These are phyloP conservation scores for Apophysomyces variabilis DNA, from an alignment of 371 early-diverging fungal genomes.

Conservation along the genomic window DNA sequence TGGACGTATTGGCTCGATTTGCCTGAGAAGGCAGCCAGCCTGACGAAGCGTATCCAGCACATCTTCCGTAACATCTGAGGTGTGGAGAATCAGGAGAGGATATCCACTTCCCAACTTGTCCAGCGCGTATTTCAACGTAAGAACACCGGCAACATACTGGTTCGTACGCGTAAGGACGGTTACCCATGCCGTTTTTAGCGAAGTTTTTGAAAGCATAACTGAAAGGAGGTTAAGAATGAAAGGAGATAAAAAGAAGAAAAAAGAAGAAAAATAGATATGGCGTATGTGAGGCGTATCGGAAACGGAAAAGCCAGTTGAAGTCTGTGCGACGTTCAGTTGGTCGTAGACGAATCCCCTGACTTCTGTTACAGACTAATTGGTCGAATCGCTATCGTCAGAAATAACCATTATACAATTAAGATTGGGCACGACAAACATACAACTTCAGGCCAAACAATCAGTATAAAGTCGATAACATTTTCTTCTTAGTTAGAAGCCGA, in stretches of 20 bases:
- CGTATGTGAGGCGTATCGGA: too few species aligned
- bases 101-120: constrained; percentile 56
- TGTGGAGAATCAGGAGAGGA: constrained; percentile 68
- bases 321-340: too few species aligned
- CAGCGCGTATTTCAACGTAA: constrained; percentile 54
- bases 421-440: too few species aligned
- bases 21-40: constrained; percentile 69
- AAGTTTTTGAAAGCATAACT: background rate
- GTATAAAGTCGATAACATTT: too few species aligned
- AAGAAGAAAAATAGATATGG: background rate
- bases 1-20: constrained; percentile 74
- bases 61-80: constrained; percentile 38
- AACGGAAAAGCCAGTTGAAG: too few species aligned
- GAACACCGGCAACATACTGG: constrained; percentile 22
- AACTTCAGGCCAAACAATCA: too few species aligned
- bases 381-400: too few species aligned
- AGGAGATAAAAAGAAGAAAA: background rate
- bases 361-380: too few species aligned
- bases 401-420: too few species aligned
- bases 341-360: too few species aligned
- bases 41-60: constrained; percentile 41
- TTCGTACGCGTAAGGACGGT: constrained; percentile 21
- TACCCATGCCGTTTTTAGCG: constrained; percentile 21
- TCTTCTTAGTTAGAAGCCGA: too few species aligned
- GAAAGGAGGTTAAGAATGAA: background rate